Evolutionary conservation across 495 filamentous ascomycete genomes (phyloP), one percentile per base, ranked within the genome.

Genomic region (Lasiosphaeria miniovina): DNA sequence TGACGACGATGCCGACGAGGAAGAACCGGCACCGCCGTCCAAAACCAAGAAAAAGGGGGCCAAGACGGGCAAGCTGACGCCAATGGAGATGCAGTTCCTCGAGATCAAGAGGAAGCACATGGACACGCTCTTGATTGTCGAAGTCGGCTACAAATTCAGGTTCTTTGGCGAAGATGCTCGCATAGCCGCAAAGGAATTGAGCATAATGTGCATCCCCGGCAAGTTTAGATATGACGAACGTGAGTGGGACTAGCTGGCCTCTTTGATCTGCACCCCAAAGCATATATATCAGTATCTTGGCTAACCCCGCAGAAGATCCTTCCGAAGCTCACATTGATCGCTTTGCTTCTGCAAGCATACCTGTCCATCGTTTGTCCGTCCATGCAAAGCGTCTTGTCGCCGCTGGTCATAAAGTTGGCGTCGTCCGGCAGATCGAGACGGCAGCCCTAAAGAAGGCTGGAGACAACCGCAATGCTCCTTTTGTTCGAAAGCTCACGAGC

Each of bases 91-190:
- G 51, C 94, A 98, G 64, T 85, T 95, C 40, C 80, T 98, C 12
- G 91, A 96, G 17, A 96, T 98, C 65, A 98, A 98, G 76, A 81
- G 85, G 56, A 90, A 93, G 62, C 83, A 98, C 70, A 87, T 91
- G 79, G 93, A 96, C 65, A 93, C 93, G 0, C 58, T 98, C 8
- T 74, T 99, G 43, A 85, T 96, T 3, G 84, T 97, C 17, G 92
- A 99, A 67, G 94, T 99, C 5, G 94, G 94, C 34, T 99, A 99
- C 71, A 99, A 99, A 71, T 99, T 94, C 77, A 84, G 87, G 46
- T 96, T 99, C 77, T 96, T 96, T 66, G 94, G 95, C n/a, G 93
- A 97, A 67, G 94, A 99, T 78, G 94, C 94, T 6, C 83, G 91
- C 57, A 82, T 86, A 57, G 95, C 94, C 14, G 88, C 92, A 6